These are phyloP conservation scores for Yamadazyma dushanensis DNA, from an alignment of 1,139 yeast genomes.

Conservation along the genomic window DNA sequence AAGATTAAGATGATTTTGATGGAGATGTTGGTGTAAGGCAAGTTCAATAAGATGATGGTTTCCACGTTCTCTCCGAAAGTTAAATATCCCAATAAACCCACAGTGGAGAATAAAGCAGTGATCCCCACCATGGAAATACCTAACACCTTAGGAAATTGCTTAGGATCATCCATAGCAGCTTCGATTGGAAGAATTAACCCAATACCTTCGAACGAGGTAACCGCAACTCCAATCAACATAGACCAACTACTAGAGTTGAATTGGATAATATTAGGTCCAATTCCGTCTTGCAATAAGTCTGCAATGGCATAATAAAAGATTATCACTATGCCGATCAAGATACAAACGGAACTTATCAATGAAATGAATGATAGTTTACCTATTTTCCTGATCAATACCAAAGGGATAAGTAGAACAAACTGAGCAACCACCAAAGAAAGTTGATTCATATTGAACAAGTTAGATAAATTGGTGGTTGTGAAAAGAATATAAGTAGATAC, in stretches of 20 bases:
- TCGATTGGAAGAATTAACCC: conserved; percentile 78
- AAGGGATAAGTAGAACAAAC: conserved; percentile 60
- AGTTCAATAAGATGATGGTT: conserved; percentile 67
- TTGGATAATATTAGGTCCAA: conserved; percentile 46
- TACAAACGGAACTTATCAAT: conserved; percentile 64
- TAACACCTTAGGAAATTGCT: conserved; percentile 66
- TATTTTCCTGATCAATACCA: conserved; percentile 69
- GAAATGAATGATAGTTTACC: conserved; percentile 70
- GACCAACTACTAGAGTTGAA: conserved; percentile 69
- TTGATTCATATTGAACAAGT: conserved; percentile 31
- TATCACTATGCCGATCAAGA: conserved; percentile 61
- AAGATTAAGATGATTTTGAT: conserved; percentile 67
- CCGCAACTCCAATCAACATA: conserved; percentile 76
- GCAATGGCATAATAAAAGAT: conserved; percentile 57
- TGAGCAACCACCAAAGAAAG: conserved; percentile 47
- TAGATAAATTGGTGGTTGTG: conserved; percentile 65
- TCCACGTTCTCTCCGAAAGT: conserved; percentile 68
- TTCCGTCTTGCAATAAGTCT: conserved; percentile 47
- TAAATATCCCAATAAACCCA: conserved; percentile 68
- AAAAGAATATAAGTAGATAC: conserved; percentile 76
- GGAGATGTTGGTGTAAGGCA: conserved; percentile 63
- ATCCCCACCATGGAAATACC: conserved; percentile 59
- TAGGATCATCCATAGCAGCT: conserved; percentile 72
- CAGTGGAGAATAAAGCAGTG: conserved; percentile 56
- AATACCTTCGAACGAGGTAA: conserved; percentile 79